Evolutionary conservation across 208 protist species (phyloP), one percentile per base, ranked within the genome.

Genomic region (Balamuthia mandrillaris): DNA sequence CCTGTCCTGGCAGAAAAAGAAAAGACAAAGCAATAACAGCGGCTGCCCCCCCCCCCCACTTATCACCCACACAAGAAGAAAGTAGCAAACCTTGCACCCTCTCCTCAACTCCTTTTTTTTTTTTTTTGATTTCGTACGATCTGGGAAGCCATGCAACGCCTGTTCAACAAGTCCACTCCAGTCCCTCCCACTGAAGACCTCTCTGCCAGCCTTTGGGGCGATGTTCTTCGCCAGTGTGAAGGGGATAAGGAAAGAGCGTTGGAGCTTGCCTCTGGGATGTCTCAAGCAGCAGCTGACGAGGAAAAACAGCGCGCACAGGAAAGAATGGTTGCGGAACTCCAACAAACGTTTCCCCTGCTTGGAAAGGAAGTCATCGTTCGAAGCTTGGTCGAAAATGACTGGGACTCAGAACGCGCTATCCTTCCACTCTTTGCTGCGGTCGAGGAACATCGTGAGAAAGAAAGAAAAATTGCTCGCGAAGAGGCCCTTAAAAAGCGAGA

Each of bases 321-420:
- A 4, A 27, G 70, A 1, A 79, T 60, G 31, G 42, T 79, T 1
- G 47, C 37, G 3, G 70, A 79, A 37, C 27, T 79, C 27, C 0
- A 27, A 4, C 21, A 31, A 4, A 79, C 51, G 24, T 79, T 79
- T 47, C 70, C 70, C 24, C n/a, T 21, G 33, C 39, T 79, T 21
- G 27, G 9, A 31, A 27, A 37, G 3, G 42, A 58, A 9, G 31
- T 31, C 42, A 10, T 79, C 29, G 37, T 27, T 0, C 12, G 39
- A 29, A 35, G 51, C 6, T 47, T 79, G 27, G n/a, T 6, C 49
- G 70, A 79, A 10, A 79, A 79, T 37, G 70, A 79, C n/a, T 79
- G 70, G 70, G 70, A 79, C 33, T 41, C 58, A 47, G 70, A 79
- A 27, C 51, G 42, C 45, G 70, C 70, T 47, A 79, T 79, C 44